Evolutionary conservation across 1,284 basidiomycete genomes (phyloP).

Genomic region (Irpex sp.): DNA sequence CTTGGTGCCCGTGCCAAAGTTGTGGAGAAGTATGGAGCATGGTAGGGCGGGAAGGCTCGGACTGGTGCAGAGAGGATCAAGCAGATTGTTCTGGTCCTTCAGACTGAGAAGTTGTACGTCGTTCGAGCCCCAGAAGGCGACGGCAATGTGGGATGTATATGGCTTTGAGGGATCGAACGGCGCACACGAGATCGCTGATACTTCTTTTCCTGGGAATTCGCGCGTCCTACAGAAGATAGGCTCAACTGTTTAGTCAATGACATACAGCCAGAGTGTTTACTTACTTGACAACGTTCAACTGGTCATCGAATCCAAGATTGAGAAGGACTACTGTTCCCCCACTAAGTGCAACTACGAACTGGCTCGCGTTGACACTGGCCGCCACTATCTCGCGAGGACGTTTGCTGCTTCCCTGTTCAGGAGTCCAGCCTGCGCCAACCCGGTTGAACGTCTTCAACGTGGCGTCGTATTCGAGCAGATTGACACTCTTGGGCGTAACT

Average conservation of each 20-base stretch:
- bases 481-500: slow-evolving; percentile 58
- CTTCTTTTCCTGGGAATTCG: slow-evolving; percentile 37
- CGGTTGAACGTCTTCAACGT: slow-evolving; percentile 29
- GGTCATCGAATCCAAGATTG: slow-evolving; percentile 38
- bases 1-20: slow-evolving; percentile 45
- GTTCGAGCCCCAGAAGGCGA: slow-evolving; percentile 79
- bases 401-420: slow-evolving; percentile 26
- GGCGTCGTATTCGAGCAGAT: slow-evolving; percentile 51
- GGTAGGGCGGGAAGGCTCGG: slow-evolving; percentile 53
- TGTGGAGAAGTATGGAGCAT: slow-evolving; percentile 67
- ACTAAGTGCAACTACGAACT: slow-evolving; percentile 63
- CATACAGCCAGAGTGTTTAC: slow-evolving; percentile 14
- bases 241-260: neutral
- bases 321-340: slow-evolving; percentile 56
- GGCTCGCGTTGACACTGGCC: slow-evolving; percentile 61
- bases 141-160: slow-evolving; percentile 49
- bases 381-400: slow-evolving; percentile 54
- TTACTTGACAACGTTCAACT: slow-evolving; percentile 36
- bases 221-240: slow-evolving; percentile 11
- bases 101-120: slow-evolving; percentile 58
- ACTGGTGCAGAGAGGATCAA: slow-evolving; percentile 44
- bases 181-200: slow-evolving; percentile 62
- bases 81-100: slow-evolving; percentile 26
- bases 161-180: slow-evolving; percentile 46
- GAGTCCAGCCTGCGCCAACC: slow-evolving; percentile 31